Evolutionary conservation across 176 grass and related monocot genomes (phyloP).

Genomic region (Eleusine indica): DNA sequence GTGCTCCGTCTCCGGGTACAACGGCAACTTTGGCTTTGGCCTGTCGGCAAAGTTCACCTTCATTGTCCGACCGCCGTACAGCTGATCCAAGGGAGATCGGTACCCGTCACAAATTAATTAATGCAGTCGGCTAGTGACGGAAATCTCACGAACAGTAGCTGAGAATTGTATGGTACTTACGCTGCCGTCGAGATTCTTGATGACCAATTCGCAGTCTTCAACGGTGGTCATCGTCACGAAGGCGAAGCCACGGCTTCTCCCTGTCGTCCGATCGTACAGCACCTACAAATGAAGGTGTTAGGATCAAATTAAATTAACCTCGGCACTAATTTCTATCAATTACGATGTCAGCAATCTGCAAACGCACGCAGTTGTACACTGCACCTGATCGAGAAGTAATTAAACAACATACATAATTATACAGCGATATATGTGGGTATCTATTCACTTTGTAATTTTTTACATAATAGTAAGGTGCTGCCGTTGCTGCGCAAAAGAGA

Average conservation of each 20-base stretch:
- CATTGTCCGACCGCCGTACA: conserved; percentile 78
- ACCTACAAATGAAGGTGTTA: conserved; percentile 49
- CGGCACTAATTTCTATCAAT: no score
- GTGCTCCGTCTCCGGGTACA: conserved; percentile 80
- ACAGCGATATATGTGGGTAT: no score
- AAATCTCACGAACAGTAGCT: not conserved
- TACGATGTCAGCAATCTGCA: not conserved
- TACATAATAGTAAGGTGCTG: not conserved
- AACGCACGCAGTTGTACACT: not conserved
- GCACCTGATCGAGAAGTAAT: not conserved
- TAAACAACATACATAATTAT: no score
- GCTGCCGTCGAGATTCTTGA: conserved; percentile 81
- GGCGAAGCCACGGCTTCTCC: conserved; percentile 92
- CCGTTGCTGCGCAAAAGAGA: not conserved
- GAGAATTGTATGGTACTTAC: conserved; percentile 46
- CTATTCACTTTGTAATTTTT: not conserved
- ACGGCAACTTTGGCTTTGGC: conserved; percentile 60
- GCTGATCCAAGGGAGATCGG: conserved; percentile 43
- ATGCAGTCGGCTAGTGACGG: not conserved
- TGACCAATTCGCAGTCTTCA: conserved; percentile 75
- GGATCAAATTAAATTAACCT: not conserved
- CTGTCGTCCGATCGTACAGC: conserved; percentile 77
- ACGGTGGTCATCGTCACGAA: conserved; percentile 90
- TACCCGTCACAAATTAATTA: not conserved
- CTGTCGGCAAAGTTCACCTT: conserved; percentile 91